Evolutionary conservation across 2,329 filamentous ascomycete genomes (phyloP).

Genomic region (Fusarium illudens): DNA sequence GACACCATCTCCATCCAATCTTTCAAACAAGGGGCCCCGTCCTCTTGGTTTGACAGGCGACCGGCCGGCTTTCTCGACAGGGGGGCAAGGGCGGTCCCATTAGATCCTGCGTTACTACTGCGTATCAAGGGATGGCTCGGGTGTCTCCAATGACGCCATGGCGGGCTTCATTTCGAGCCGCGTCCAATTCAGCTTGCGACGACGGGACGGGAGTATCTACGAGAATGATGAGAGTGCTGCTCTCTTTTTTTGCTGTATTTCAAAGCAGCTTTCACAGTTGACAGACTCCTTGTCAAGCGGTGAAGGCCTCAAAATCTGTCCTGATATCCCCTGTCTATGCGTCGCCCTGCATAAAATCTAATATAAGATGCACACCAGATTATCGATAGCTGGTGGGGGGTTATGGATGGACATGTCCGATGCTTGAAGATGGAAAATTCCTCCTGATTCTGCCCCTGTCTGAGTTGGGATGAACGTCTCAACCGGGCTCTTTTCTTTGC

Average conservation of each 20-base stretch:
- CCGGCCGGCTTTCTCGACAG: conserved; percentile 29
- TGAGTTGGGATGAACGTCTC: conserved; percentile 30
- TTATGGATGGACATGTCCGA: neutral
- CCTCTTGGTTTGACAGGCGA: conserved; percentile 37
- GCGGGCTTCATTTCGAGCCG: conserved; percentile 20
- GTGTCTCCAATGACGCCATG: conserved; percentile 33
- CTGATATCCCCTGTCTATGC: conserved; percentile 7
- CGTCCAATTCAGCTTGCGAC: neutral
- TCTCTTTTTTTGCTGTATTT: neutral
- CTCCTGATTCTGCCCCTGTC: conserved; percentile 30
- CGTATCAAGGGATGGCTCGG: conserved; percentile 16
- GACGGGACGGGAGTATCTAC: neutral
- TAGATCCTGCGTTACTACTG: conserved; percentile 25
- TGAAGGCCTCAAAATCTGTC: conserved; percentile 11
- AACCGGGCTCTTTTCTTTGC: conserved; percentile 3
- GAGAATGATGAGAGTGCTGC: neutral
- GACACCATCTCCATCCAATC: conserved; percentile 32
- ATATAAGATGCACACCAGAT: conserved; percentile 22
- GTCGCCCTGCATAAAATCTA: conserved; percentile 16
- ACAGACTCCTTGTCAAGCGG: conserved; percentile 8
- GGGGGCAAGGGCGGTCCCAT: conserved; percentile 13
- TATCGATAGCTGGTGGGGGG: conserved; percentile 5
- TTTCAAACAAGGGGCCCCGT: conserved; percentile 29
- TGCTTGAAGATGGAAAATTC: conserved; percentile 8
- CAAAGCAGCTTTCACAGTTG: neutral